Percentiles rank a stretch among this genome's conserved stretches.
phyloP scores from a whole-genome alignment of 139 green algal species.

The Ettlia oleoabundans region DNA sequence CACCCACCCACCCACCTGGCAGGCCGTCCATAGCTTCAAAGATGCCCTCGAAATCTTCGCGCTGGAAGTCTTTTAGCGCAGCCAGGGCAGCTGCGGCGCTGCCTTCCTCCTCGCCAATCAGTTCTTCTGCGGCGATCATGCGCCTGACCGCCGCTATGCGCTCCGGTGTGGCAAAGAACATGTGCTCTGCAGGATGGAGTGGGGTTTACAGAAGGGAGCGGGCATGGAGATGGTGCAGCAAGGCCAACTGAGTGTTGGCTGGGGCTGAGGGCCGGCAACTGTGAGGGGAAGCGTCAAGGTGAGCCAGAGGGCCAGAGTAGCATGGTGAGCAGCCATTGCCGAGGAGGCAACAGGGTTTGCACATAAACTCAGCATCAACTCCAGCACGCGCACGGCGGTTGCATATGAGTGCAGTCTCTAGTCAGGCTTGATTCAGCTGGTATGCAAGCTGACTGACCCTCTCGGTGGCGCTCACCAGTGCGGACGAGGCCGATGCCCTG shows the following conservation, averaged over 20 bases:
- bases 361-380: too few relatives aligned
- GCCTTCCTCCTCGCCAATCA: constrained; percentile 38
- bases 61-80: constrained; percentile 78
- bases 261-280: background rate
- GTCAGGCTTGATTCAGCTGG: background rate
- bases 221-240: too few relatives aligned
- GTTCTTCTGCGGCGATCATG: constrained; percentile 88
- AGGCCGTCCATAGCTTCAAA: constrained; percentile 85
- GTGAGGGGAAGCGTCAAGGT: too few relatives aligned
- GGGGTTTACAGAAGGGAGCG: background rate
- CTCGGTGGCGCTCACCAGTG: constrained; percentile 63
- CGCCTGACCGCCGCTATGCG: constrained; percentile 82
- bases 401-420: too few relatives aligned
- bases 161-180: constrained; percentile 89
- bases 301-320: too few relatives aligned
- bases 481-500: constrained; percentile 88
- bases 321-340: too few relatives aligned
- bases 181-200: constrained; percentile 77
- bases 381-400: too few relatives aligned
- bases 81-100: constrained; percentile 64
- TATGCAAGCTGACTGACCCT: background rate
- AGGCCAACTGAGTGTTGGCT: background rate
- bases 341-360: too few relatives aligned
- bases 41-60: constrained; percentile 84
- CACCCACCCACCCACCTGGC: constrained; percentile 54